Percentiles rank a stretch among this genome's conserved stretches.
Conservation (phyloP, 495 filamentous ascomycete genomes). For the Penicillium egyptiacum region DNA sequence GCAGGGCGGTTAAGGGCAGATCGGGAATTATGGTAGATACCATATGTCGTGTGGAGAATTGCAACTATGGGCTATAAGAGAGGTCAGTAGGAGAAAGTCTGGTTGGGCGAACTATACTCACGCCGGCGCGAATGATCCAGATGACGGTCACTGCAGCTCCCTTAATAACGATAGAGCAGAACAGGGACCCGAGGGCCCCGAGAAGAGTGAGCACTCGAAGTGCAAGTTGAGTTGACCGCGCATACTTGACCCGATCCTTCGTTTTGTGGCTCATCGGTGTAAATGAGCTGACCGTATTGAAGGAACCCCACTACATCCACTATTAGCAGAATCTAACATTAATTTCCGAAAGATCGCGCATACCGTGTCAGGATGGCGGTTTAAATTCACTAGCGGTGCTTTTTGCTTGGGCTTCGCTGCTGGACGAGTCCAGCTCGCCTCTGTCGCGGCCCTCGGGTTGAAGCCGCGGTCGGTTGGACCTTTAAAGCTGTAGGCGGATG, state of each 20-base stretch:
- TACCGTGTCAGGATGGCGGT: constrained; percentile 78
- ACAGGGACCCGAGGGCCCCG: constrained; percentile 66
- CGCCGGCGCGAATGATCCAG: constrained; percentile 77
- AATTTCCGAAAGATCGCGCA: constrained; percentile 21
- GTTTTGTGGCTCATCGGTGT: constrained; percentile 69
- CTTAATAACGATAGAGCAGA: constrained; percentile 70
- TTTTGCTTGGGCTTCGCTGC: constrained; percentile 60
- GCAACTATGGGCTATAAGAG: constrained; percentile 64
- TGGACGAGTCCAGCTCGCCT: constrained; percentile 63
- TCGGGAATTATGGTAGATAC: constrained; percentile 70
- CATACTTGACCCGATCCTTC: constrained; percentile 65
- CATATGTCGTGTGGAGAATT: constrained; percentile 69
- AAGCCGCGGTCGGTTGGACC: constrained; percentile 60
- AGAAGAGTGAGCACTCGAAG: constrained; percentile 65
- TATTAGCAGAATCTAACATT: constrained; percentile 20
- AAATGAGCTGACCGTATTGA: constrained; percentile 46
- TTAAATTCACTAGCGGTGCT: constrained; percentile 75
- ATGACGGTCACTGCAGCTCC: constrained; percentile 58
- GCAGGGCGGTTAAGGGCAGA: constrained; percentile 67
- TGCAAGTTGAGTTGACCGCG: constrained; percentile 63
- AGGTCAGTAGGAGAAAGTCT: constrained; percentile 10
- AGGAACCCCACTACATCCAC: constrained; percentile 38
- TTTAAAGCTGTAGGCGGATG: constrained; percentile 47
- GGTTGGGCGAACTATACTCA: constrained; percentile 41
- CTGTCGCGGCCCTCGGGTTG: constrained; percentile 79